Evolutionary conservation across 2,329 filamentous ascomycete genomes (phyloP), one percentile per base, ranked within the genome.

Genomic region (Trichoderma sp.): DNA sequence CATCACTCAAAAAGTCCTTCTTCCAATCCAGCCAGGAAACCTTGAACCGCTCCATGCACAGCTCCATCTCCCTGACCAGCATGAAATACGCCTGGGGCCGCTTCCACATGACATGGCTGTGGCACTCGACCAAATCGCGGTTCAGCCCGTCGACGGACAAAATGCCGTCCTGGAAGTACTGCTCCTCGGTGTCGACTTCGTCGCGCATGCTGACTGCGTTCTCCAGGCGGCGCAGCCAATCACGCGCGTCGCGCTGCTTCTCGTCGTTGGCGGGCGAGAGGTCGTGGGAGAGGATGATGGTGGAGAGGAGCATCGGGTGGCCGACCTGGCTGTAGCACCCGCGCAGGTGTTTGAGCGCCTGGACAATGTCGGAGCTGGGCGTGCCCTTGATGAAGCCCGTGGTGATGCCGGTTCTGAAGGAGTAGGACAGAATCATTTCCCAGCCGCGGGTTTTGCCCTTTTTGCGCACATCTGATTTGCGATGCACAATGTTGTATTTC

Each of bases 391-490:
- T 86, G 81, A 87, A 92, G 72, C 90, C 91, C 2, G 88, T 89
- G 1, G 90, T 92, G 77, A 91, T 86, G 77, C 84, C 83, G 3
- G 87, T 88, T 14, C 82, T 84, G 82, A 91, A 88, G 64, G 86
- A 87, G 81, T 92, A 86, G 3, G 89, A 91, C 50, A 92, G 86
- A 85, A 91, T 90, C 74, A 91, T 85, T 83, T 92, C 91, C 89
- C 90, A 92, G 62, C 91, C 91, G 74, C 91, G 88, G 18, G 90
- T 92, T 79, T 86, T 87, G 77, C 89, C 90, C 83, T 90, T 91
- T 81, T 92, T 92, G 68, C 89, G 88, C 41, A 92, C 90, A 79
- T 92, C 90, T n/a, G 89, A 91, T 82, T 92, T 92, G 78, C 91
- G 88, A 80, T 90, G 91, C 76, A 92, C 87, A 78, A 92, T 89